A percentile compares a stretch with the other conserved stretches of the same genome.
These are phyloP conservation scores for Amanita muscaria DNA, from an alignment of 768 basidiomycete species.

Conservation along the genomic window DNA sequence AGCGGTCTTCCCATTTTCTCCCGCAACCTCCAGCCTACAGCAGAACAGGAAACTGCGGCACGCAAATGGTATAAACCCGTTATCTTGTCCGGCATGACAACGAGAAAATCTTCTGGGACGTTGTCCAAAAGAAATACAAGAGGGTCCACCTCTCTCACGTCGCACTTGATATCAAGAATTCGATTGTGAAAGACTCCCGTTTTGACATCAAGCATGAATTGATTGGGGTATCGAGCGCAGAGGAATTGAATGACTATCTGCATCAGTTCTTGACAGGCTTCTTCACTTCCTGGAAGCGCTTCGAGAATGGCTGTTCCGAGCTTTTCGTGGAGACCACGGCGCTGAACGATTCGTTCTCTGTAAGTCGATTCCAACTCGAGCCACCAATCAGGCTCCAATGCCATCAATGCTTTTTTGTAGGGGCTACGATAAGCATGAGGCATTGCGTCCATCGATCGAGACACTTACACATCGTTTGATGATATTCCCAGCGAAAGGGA, in stretches of 20 bases:
- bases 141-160: conserved; percentile 20
- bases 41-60: conserved; percentile 38
- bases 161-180: conserved; percentile 27
- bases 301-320: conserved; percentile 36
- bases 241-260: conserved; percentile 50
- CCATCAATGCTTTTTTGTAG: conserved; percentile 30
- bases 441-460: not conserved
- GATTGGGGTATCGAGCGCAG: conserved; percentile 46
- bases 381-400: conserved; percentile 46
- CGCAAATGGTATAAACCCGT: conserved; percentile 36
- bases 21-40: conserved; percentile 39
- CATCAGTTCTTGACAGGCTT: conserved; percentile 42
- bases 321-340: conserved; percentile 28
- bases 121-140: too few relatives aligned
- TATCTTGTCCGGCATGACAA: conserved; percentile 31
- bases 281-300: conserved; percentile 38
- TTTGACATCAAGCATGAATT: conserved; percentile 31
- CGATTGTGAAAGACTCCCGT: conserved; percentile 33
- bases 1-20: conserved; percentile 41
- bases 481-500: conserved; percentile 47
- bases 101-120: conserved; percentile 43
- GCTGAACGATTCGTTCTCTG: conserved; percentile 31
- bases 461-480: conserved; percentile 49
- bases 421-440: not conserved
- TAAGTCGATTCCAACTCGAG: conserved; percentile 50